Conservation (phyloP, 306 rosid species). For the Cucurbita argyrosperma region DNA sequence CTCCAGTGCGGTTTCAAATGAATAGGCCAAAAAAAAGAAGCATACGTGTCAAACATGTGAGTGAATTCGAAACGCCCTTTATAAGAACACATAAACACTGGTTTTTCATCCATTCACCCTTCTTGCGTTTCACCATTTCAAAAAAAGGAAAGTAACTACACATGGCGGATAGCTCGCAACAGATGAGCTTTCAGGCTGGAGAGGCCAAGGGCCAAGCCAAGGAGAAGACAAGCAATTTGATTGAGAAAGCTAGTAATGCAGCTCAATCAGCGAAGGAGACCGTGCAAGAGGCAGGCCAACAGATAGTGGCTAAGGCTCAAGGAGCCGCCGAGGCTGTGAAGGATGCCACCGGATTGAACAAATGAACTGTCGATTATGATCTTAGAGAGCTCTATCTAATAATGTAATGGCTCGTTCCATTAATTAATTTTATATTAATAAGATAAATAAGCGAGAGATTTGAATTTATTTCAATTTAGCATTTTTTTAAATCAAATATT, state of each 20-base stretch:
- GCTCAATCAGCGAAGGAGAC: constrained; percentile 33
- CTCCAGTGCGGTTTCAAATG: no score
- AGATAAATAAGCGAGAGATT: no score
- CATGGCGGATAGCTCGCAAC: constrained; percentile 38
- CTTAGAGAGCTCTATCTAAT: neutral
- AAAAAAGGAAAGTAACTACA: neutral
- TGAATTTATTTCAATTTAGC: no score
- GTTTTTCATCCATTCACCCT: neutral
- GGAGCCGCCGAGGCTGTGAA: constrained; percentile 45
- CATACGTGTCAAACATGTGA: neutral
- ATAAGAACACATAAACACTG: neutral
- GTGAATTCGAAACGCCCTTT: neutral
- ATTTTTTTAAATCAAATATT: no score
- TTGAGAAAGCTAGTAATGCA: no score
- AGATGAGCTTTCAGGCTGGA: constrained; percentile 5
- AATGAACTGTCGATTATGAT: neutral
- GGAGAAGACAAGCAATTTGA: no score
- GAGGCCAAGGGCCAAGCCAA: no score
- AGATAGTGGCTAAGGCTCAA: constrained; percentile 9
- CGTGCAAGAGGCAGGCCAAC: constrained; percentile 27
- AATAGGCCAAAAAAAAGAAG: no score
- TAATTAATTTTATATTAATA: no score
- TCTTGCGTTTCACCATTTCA: no score
- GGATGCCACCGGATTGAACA: constrained; percentile 9
- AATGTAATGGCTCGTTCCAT: no score